Conservation (phyloP, 2,329 filamentous ascomycete genomes). For the Colletotrichum tofieldiae region DNA sequence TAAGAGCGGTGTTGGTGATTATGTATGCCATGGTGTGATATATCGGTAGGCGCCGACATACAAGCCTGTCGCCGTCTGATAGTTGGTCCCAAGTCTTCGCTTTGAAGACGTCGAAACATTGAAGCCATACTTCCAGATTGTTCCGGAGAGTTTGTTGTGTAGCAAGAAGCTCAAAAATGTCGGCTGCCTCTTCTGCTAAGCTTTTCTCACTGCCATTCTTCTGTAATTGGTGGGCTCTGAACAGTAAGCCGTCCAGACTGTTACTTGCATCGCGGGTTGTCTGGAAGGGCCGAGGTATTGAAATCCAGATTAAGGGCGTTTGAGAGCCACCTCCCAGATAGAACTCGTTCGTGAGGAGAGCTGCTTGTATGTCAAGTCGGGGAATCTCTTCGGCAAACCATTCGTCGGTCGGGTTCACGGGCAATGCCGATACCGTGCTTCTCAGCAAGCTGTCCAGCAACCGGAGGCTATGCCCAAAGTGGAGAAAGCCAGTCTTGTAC, state of each 20-base stretch:
- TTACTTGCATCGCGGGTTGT: conserved; percentile 30
- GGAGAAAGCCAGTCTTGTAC: conserved; percentile 54
- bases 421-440: conserved; percentile 31
- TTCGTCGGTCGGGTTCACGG: conserved; percentile 52
- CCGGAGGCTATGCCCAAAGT: conserved; percentile 60
- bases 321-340: not conserved
- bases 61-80: conserved; percentile 39
- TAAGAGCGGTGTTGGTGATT: conserved; percentile 56
- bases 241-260: conserved; percentile 13
- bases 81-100: conserved; percentile 33
- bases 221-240: conserved; percentile 1
- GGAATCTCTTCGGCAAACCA: conserved; percentile 61
- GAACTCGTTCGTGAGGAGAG: conserved; percentile 43
- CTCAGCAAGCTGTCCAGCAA: conserved; percentile 50
- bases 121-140: conserved; percentile 45
- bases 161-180: conserved; percentile 8
- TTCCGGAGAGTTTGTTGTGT: conserved; percentile 11
- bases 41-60: conserved; percentile 49
- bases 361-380: conserved; percentile 49
- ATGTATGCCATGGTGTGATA: conserved; percentile 62
- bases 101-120: conserved; percentile 48
- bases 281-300: not conserved
- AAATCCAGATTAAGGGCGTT: not conserved
- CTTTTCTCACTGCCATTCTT: not conserved
- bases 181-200: not conserved